These are phyloP conservation scores for Chrysoporthe deuterocubensis DNA, from an alignment of 2,329 filamentous ascomycete species.

Conservation along the genomic window DNA sequence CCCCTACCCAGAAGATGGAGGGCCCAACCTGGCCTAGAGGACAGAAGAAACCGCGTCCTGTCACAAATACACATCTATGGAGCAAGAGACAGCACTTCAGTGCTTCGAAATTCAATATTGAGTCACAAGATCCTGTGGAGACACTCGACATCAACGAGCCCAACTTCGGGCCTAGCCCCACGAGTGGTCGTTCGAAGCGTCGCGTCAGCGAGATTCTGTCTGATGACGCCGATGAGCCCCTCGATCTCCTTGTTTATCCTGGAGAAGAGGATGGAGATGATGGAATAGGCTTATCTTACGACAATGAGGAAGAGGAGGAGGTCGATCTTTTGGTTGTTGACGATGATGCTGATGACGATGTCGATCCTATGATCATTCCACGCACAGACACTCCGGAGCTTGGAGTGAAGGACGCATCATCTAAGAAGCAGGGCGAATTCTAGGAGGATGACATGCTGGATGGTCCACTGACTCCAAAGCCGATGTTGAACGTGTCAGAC, in stretches of 20 bases:
- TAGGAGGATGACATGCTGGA: background rate
- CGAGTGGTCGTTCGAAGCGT: background rate
- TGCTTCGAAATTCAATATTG: conserved; percentile 11
- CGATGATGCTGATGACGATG: background rate
- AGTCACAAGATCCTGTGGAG: conserved; percentile 12
- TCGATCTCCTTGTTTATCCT: background rate
- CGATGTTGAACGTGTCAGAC: background rate
- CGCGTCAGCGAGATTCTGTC: background rate
- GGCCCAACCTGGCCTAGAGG: background rate
- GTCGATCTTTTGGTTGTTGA: conserved; percentile 1
- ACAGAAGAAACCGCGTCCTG: conserved; percentile 22
- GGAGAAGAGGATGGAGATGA: background rate
- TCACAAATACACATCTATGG: background rate
- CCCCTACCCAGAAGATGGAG: conserved; percentile 15
- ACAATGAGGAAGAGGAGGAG: conserved; percentile 11
- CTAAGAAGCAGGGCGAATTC: background rate
- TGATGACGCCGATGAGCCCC: background rate
- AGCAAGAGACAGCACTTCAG: conserved; percentile 15
- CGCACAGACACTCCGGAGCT: conserved; percentile 9
- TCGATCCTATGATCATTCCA: conserved; percentile 3
- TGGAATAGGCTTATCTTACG: background rate
- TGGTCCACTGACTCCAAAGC: conserved; percentile 15
- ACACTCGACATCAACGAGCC: background rate
- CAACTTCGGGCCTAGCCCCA: background rate
- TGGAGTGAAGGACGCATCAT: background rate